A percentile compares a stretch with the other conserved stretches of the same genome.
Conservation (phyloP, 2,329 filamentous ascomycete species). For the Aspergillus tanneri region DNA sequence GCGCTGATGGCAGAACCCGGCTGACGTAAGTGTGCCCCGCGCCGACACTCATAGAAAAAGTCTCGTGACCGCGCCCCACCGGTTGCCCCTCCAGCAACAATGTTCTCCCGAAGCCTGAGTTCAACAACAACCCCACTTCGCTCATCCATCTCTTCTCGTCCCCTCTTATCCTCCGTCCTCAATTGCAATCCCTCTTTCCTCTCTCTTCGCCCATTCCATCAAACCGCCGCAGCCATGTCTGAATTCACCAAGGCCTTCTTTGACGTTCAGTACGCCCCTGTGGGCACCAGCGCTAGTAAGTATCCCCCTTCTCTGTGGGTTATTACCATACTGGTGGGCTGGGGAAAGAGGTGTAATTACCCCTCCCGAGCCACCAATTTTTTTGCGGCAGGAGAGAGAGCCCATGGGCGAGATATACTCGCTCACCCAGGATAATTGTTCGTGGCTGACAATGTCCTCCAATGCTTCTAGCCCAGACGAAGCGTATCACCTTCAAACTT, state of each 20-base stretch:
- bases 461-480: constrained; percentile 63
- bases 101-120: constrained; percentile 44
- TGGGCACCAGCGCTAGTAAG: constrained; percentile 31
- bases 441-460: constrained; percentile 22
- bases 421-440: neutral
- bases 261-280: constrained; percentile 63
- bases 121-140: constrained; percentile 47
- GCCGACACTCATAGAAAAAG: constrained; percentile 1
- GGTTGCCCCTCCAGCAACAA: constrained; percentile 40
- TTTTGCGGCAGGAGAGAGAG: too few species aligned
- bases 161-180: constrained; percentile 36
- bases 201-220: constrained; percentile 56
- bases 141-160: constrained; percentile 38
- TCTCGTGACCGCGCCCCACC: constrained; percentile 27
- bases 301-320: constrained; percentile 16
- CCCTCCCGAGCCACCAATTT: constrained; percentile 13
- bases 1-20: constrained; percentile 18
- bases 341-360: constrained; percentile 17
- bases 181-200: constrained; percentile 33
- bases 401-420: too few species aligned
- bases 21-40: constrained; percentile 14
- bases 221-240: constrained; percentile 71
- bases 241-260: constrained; percentile 66
- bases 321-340: too few species aligned
- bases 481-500: constrained; percentile 86